These are phyloP conservation scores for Collybia sordida DNA, from an alignment of 768 basidiomycete species.

Conservation along the genomic window DNA sequence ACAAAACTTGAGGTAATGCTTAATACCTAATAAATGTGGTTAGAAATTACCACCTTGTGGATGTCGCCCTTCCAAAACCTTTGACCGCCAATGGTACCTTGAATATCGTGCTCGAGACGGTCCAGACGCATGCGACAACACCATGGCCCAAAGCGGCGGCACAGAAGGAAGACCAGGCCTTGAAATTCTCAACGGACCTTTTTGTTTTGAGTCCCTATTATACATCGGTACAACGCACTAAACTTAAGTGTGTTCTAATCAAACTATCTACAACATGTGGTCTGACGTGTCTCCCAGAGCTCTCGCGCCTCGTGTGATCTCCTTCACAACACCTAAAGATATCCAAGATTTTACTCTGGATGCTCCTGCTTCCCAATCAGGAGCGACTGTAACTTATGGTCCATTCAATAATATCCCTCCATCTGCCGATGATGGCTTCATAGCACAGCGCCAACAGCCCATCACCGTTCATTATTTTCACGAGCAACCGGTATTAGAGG, in stretches of 20 bases:
- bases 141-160: conserved; percentile 74
- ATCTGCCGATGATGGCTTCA: conserved; percentile 56
- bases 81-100: conserved; percentile 59
- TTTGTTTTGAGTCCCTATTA: conserved; percentile 85
- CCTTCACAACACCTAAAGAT: conserved; percentile 66
- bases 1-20: background rate
- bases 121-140: conserved; percentile 74
- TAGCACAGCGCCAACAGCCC: conserved; percentile 59
- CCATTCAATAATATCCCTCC: conserved; percentile 77
- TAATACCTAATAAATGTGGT: conserved; percentile 10
- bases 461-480: conserved; percentile 79
- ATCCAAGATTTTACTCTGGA: conserved; percentile 61
- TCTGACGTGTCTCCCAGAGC: conserved; percentile 43
- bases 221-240: conserved; percentile 81
- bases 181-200: conserved; percentile 75
- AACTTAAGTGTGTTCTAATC: conserved; percentile 67
- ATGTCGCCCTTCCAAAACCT: conserved; percentile 62
- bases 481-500: conserved; percentile 78
- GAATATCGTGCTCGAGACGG: conserved; percentile 76
- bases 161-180: conserved; percentile 76
- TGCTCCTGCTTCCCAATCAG: conserved; percentile 66
- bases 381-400: conserved; percentile 84
- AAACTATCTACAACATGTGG: background rate
- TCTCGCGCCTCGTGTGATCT: conserved; percentile 67
- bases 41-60: conserved; percentile 53